Evolutionary conservation across 2,329 filamentous ascomycete genomes (phyloP).

Genomic region (Pestalotiopsis sp.): DNA sequence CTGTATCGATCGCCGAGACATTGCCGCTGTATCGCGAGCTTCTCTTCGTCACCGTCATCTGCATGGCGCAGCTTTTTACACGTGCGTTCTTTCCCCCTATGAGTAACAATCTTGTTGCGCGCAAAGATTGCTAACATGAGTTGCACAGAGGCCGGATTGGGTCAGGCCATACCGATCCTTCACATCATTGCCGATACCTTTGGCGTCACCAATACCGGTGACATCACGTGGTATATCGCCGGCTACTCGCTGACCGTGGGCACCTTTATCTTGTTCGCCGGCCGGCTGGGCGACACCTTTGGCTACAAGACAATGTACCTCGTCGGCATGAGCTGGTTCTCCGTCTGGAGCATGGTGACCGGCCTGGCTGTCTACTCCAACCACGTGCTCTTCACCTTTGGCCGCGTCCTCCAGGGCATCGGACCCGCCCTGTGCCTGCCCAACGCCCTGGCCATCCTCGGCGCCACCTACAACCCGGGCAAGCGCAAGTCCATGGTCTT

Average conservation of each 20-base stretch:
- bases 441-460: slow-evolving; percentile 57
- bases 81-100: slow-evolving; percentile 3
- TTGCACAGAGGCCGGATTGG: slow-evolving; percentile 39
- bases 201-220: slow-evolving; percentile 33
- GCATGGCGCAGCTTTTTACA: slow-evolving; percentile 29
- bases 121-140: not conserved
- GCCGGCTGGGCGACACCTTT: slow-evolving; percentile 45
- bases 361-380: slow-evolving; percentile 34
- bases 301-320: slow-evolving; percentile 46
- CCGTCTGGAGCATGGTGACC: slow-evolving; percentile 38
- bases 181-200: slow-evolving; percentile 45
- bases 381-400: slow-evolving; percentile 41
- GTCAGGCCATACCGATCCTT: slow-evolving; percentile 37
- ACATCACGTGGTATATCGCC: slow-evolving; percentile 45
- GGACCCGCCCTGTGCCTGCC: slow-evolving; percentile 56
- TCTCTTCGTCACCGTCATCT: slow-evolving; percentile 35
- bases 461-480: slow-evolving; percentile 45
- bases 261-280: slow-evolving; percentile 47
- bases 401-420: slow-evolving; percentile 51
- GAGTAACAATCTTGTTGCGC: not conserved
- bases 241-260: slow-evolving; percentile 45
- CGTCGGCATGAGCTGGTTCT: slow-evolving; percentile 41
- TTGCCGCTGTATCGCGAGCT: slow-evolving; percentile 19
- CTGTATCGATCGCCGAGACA: slow-evolving; percentile 12
- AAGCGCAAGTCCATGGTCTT: slow-evolving; percentile 35